A percentile compares a stretch with the other conserved stretches of the same genome.
phyloP scores from a whole-genome alignment of 2,329 filamentous ascomycete species.

The Hymenotorrendiella dingleyae region DNA sequence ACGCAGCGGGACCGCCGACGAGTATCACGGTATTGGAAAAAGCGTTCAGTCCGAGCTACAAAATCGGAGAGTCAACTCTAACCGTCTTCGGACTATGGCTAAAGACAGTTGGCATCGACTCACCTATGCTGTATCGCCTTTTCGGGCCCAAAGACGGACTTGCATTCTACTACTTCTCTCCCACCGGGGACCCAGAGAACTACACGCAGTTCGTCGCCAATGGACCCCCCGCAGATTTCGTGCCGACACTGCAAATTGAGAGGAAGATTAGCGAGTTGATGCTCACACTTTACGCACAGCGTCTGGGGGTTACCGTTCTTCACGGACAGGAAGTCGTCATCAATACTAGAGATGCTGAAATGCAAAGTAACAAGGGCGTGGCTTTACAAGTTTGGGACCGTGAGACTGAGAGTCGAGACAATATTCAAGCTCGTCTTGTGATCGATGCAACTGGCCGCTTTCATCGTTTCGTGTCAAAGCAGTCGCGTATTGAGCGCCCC shows the following conservation, averaged over 20 bases:
- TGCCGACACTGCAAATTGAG: conserved; percentile 23
- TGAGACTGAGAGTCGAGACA: conserved; percentile 5
- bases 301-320: conserved; percentile 22
- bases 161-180: conserved; percentile 23
- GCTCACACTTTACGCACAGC: conserved; percentile 25
- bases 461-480: conserved; percentile 20
- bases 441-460: conserved; percentile 25
- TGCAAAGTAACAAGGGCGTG: background rate
- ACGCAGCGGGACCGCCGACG: background rate
- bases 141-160: conserved; percentile 27
- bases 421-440: conserved; percentile 13
- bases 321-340: conserved; percentile 16
- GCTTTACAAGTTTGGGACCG: conserved; percentile 4
- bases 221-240: conserved; percentile 18
- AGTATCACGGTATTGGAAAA: conserved; percentile 19
- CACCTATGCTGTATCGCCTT: conserved; percentile 14
- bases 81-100: conserved; percentile 20
- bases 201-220: conserved; percentile 16
- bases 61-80: conserved; percentile 26
- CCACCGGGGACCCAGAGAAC: conserved; percentile 11
- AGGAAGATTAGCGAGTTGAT: conserved; percentile 26
- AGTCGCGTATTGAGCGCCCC: conserved; percentile 14
- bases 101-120: conserved; percentile 16
- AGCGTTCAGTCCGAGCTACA: conserved; percentile 18
- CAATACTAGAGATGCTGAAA: background rate